Evolutionary conservation across 169 alveolate species (phyloP), one percentile per base, ranked within the genome.

Genomic region (Sarcocystis neurona): DNA sequence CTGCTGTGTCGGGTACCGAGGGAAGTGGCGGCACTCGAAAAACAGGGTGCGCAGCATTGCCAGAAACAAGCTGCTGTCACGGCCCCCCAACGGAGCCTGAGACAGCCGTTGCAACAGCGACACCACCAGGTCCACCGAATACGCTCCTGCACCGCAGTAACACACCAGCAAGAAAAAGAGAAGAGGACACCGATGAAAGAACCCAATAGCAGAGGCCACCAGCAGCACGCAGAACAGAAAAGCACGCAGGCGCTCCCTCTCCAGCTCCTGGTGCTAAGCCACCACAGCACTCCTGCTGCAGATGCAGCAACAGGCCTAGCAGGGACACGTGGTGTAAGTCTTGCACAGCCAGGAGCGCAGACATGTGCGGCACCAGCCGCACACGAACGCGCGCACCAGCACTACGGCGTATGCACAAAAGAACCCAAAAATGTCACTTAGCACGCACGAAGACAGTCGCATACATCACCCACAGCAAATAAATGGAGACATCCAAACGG

Each of bases 1-100:
- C 79, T 92, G 94, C 32, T 53, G 84, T 43, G 53, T 63, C 12
- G 96, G 96, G 68, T 92, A 94, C 53, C 91, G 88, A 1, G 95
- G 95, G 72, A 90, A 90, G 70, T 89, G 85, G 44, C 95, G 93
- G 43, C 95, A 93, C 47, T 94, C 96, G 47, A 72, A 77, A 75
- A 93, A 93, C 48, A 93, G 60, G 27, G 95, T 72, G 15, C 82
- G 82, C 18, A 72, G 34, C 82, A 72, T 72, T 12, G 82, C 15
- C 20, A 72, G 58, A 39, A 72, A 72, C 47, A 72, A 43, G 8
- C 53, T 15, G 82, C 53, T 72, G 82, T 72, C 82, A 3, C 82
- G 82, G 2, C 56, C 34, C 5, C 82, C 82, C 53, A 53, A 53
- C 39, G 82, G 82, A 2, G 82, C 82, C 53, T 72, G 82, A 15